A percentile compares a stretch with the other conserved stretches of the same genome.
These are phyloP conservation scores for Lipomyces yamanashiensis DNA, from an alignment of 805 yeast species.

Conservation along the genomic window DNA sequence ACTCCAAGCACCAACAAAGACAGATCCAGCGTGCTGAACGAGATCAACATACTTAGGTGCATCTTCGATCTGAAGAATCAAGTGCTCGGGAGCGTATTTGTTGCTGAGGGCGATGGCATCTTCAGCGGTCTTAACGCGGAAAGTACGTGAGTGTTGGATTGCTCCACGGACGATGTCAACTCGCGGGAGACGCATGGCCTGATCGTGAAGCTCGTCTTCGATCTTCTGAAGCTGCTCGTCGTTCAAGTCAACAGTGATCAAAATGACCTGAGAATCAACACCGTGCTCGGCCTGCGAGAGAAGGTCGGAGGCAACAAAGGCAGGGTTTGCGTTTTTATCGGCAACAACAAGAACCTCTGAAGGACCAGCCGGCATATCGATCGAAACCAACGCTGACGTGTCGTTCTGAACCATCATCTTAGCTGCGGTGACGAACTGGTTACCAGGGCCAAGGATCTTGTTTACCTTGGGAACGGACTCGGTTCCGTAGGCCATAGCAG, in stretches of 20 bases:
- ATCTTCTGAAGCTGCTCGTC: constrained; percentile 64
- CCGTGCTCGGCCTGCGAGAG: constrained; percentile 99
- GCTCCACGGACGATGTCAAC: constrained; percentile 91
- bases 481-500: constrained; percentile 99
- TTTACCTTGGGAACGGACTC: constrained; percentile 90
- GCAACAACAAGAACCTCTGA: constrained; percentile 92
- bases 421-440: constrained; percentile 99
- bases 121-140: constrained; percentile 68
- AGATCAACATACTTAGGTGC: constrained; percentile 72
- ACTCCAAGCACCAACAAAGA: constrained; percentile 93
- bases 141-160: constrained; percentile 86
- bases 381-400: constrained; percentile 90
- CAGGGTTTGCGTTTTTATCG: constrained; percentile 85
- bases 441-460: constrained; percentile 98
- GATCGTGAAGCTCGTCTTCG: constrained; percentile 81
- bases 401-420: constrained; percentile 97
- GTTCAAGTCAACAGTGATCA: constrained; percentile 77
- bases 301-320: constrained; percentile 95
- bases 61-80: constrained; percentile 84
- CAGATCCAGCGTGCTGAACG: constrained; percentile 93
- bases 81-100: constrained; percentile 95
- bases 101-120: constrained; percentile 89
- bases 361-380: constrained; percentile 99
- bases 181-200: constrained; percentile 85
- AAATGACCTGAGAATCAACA: constrained; percentile 93